Base-by-base conservation (phyloP, 2,329 filamentous ascomycete species). In the Coccinonectria pachysandricola region DNA sequence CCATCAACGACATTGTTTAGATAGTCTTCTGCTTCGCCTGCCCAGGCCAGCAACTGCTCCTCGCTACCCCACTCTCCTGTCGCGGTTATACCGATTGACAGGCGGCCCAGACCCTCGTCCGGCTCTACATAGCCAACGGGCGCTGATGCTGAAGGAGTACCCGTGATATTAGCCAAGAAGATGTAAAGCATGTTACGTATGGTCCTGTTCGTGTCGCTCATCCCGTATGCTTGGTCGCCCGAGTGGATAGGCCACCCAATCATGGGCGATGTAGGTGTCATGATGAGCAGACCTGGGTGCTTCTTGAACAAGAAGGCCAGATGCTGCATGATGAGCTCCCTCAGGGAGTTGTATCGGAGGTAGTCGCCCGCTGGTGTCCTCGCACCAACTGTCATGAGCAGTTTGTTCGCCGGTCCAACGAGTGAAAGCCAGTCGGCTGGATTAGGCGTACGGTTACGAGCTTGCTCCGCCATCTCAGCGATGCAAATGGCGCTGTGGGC, bases 171-270 rank as follows among this genome's bases (percentile, higher is more conserved):
- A 6, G 86, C 80, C 18, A 93, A 56, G 70, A 81, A 93, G 10
- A 82, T 75, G 54, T 84, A 94, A 52, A 79, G 73, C 84, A 94
- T 93, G 47, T 72, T 82, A 14, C 70, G 63, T n/a, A 93, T 60
- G 10, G 73, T 76, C 34, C 59, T 63, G 49, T 91, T 85, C 1
- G 68, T 77, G 50, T 95, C 79, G 19, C 68, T 77, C 39, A 84
- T 61, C 3, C 87, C 87, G 44, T 86, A 75, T n/a, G 59, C 59
- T 10, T 75, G 60, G 20, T 81, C 76, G 7, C 60, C 65, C 2
- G 63, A 54, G 8, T 51, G 34, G 13, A 77, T 73, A 21, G 71
- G 70, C 80, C 82, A 92, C 8, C 86, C 86, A 0, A 74, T 64
- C 32, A 79, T 69, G 0, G 86, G 82, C 4, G 74, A 72, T 1